A percentile compares a stretch with the other conserved stretches of the same genome.
These are phyloP conservation scores for Jacaranda mimosifolia DNA, from an alignment of 257 asterid genomes.

Conservation along the genomic window DNA sequence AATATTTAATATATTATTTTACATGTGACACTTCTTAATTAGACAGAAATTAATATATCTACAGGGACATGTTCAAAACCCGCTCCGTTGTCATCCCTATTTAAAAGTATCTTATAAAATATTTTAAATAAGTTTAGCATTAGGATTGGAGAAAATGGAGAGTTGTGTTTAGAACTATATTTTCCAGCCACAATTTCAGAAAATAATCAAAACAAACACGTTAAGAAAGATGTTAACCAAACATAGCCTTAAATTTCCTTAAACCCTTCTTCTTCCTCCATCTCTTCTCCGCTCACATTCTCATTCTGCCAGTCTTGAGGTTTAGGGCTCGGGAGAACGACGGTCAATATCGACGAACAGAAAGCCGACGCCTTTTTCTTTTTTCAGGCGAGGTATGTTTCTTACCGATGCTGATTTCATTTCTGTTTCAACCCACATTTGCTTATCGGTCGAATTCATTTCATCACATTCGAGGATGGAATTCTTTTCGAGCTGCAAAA, in stretches of 20 bases:
- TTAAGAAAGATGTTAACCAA: background rate
- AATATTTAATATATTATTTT: too few relatives aligned
- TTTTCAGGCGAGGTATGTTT: slow-evolving; percentile 32
- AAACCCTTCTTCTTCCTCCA: slow-evolving; percentile 28
- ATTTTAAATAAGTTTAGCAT: too few relatives aligned
- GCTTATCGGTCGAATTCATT: background rate
- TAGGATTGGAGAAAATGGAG: too few relatives aligned
- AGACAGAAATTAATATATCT: too few relatives aligned
- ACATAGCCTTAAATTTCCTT: slow-evolving; percentile 1
- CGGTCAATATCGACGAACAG: background rate
- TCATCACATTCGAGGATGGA: background rate
- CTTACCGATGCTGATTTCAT: background rate
- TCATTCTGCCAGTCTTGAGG: slow-evolving; percentile 21
- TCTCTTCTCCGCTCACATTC: background rate
- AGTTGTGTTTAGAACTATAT: too few relatives aligned
- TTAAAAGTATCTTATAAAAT: too few relatives aligned
- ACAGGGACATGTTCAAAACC: too few relatives aligned
- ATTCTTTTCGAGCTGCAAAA: background rate
- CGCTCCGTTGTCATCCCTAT: too few relatives aligned
- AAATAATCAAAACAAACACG: too few relatives aligned
- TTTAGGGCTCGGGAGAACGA: slow-evolving; percentile 17
- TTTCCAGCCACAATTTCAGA: too few relatives aligned
- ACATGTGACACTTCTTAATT: too few relatives aligned
- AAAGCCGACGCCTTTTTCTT: background rate
- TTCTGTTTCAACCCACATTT: background rate